A percentile compares a stretch with the other conserved stretches of the same genome.
phyloP scores from a whole-genome alignment of 2,329 filamentous ascomycete genomes.

The Hypoxylon sp. region DNA sequence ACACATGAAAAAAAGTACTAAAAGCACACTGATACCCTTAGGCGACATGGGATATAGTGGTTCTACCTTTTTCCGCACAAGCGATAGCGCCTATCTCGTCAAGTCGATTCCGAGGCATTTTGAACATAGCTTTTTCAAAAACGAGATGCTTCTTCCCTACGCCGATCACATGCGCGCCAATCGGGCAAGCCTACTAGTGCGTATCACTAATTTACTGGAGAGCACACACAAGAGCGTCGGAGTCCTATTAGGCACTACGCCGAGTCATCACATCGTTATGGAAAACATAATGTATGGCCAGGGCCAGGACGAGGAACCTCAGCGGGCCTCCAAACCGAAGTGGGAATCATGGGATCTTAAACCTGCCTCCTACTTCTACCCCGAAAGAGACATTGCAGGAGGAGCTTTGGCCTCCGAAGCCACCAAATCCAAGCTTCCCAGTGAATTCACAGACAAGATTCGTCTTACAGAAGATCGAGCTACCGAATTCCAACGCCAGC shows the following conservation, averaged over 20 bases:
- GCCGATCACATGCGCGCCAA: constrained; percentile 73
- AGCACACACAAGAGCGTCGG: constrained; percentile 71
- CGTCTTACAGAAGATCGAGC: constrained; percentile 69
- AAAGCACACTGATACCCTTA: constrained; percentile 66
- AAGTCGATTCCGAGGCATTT: constrained; percentile 80
- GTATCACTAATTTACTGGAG: constrained; percentile 79
- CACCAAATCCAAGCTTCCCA: constrained; percentile 75
- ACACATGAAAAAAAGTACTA: constrained; percentile 51
- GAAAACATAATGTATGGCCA: constrained; percentile 79
- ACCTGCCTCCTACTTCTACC: constrained; percentile 81
- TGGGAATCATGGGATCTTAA: constrained; percentile 85
- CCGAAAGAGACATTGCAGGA: constrained; percentile 78
- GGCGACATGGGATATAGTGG: constrained; percentile 82
- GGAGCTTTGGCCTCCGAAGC: constrained; percentile 74
- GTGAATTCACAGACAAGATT: constrained; percentile 78
- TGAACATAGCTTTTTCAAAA: constrained; percentile 78
- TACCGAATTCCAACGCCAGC: constrained; percentile 66
- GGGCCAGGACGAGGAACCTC: constrained; percentile 56
- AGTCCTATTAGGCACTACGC: constrained; percentile 70
- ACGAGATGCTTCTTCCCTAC: constrained; percentile 77
- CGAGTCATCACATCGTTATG: constrained; percentile 83
- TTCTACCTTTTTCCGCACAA: constrained; percentile 80
- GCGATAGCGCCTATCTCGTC: constrained; percentile 76
- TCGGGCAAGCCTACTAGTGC: constrained; percentile 74
- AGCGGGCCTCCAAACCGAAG: constrained; percentile 54